Evolutionary conservation across 2,329 filamentous ascomycete genomes (phyloP), one percentile per base, ranked within the genome.

Genomic region (Talaromyces islandicus): DNA sequence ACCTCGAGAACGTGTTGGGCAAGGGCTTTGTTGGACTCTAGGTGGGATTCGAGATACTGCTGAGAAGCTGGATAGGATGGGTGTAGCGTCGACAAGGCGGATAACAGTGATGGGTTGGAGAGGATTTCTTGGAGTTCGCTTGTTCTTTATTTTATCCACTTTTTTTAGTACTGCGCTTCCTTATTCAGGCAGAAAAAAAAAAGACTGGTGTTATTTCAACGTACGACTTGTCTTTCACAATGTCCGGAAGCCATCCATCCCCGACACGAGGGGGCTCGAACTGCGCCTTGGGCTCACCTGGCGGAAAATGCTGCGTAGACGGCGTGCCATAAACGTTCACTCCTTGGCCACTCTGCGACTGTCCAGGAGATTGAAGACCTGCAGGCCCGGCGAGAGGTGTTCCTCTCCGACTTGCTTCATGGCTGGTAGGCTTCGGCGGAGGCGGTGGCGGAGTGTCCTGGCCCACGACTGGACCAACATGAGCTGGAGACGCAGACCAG

Each of bases 211-310:
- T 50, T 52, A 58, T 65, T 27, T 30, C 7, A 19, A 54, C 85
- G 65, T 79, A 95, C 91, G 90, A 87, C 78, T 94, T 95, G 69
- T 94, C 89, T 69, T 89, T 84, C 2, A 97, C 77, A 12, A 86
- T 78, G 62, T 85, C 83, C 1, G 92, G 92, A 2, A 96, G 80
- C 92, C 92, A 96, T 35, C 71, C 69, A 64, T 87, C 83, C 57
- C 89, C 85, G 21, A 87, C 48, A 64, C 67, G 64, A 14, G 75
- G 73, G 5, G 72, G 72, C 19, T 69, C 65, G 1, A 69, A 67
- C 48, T 57, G 35, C n/a, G 41, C 29, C 25, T 46, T 32, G n/a
- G 50, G 27, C 50, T 57, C 32, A 5, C 57, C 25, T 19, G 60
- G 21, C 21, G 25, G 19, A 29, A 55, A 57, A 53, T 24, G 17